Percentiles rank a stretch among this genome's conserved stretches.
These are phyloP conservation scores for Scheffersomyces segobiensis DNA, from an alignment of 1,139 yeast species.

Conservation along the genomic window DNA sequence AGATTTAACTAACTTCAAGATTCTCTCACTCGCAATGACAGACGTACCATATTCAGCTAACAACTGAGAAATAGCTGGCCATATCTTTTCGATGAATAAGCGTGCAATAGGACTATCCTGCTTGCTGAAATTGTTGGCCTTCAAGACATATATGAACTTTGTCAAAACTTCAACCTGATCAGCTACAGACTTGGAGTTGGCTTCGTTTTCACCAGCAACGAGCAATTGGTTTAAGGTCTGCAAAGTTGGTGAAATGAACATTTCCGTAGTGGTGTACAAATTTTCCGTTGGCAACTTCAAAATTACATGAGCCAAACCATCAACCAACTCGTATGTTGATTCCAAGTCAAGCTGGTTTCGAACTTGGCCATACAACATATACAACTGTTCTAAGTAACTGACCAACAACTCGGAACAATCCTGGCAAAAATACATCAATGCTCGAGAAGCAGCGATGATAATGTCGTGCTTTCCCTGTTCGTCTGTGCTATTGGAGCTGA, in stretches of 20 bases:
- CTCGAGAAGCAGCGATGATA: slow-evolving; percentile 85
- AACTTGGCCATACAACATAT: slow-evolving; percentile 71
- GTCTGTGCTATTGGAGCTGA: slow-evolving; percentile 17
- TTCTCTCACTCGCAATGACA: slow-evolving; percentile 68
- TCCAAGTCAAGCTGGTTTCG: slow-evolving; percentile 58
- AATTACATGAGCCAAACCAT: slow-evolving; percentile 87
- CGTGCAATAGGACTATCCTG: slow-evolving; percentile 56
- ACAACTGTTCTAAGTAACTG: slow-evolving; percentile 72
- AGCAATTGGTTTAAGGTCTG: slow-evolving; percentile 39
- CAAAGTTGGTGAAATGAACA: slow-evolving; percentile 71
- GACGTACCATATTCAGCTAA: slow-evolving; percentile 57
- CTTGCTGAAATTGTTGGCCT: slow-evolving; percentile 34
- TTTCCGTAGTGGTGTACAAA: slow-evolving; percentile 37
- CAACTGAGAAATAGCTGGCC: slow-evolving; percentile 57
- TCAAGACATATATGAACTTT: slow-evolving; percentile 65
- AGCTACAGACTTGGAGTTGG: slow-evolving; percentile 36
- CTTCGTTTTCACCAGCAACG: slow-evolving; percentile 1
- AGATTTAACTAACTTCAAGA: slow-evolving; percentile 65
- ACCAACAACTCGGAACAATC: slow-evolving; percentile 77
- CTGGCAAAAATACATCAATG: slow-evolving; percentile 91
- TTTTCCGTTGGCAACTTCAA: slow-evolving; percentile 48
- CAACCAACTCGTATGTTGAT: slow-evolving; percentile 78
- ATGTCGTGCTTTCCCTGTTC: slow-evolving; percentile 46
- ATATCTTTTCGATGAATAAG: slow-evolving; percentile 53
- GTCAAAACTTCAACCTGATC: slow-evolving; percentile 76